Percentiles rank a stretch among this genome's conserved stretches.
These are phyloP conservation scores for Retiboletus flavoniger DNA, from an alignment of 1,284 basidiomycete genomes.

Conservation along the genomic window DNA sequence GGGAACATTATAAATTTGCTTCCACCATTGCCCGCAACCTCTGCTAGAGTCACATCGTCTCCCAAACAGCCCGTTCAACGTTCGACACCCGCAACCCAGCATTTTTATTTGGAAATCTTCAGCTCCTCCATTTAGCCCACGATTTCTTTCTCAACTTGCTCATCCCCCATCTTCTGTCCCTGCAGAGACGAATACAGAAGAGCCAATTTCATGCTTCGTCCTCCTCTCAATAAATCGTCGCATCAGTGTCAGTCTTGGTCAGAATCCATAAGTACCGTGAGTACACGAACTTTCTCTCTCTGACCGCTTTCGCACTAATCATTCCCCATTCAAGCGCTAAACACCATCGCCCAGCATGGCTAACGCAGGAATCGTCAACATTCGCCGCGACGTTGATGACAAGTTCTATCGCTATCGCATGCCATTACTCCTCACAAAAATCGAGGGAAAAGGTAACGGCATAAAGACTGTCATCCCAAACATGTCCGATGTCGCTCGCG, in stretches of 20 bases:
- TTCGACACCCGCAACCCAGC: conserved; percentile 9
- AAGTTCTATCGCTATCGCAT: conserved; percentile 94
- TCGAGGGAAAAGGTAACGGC: conserved; percentile 98
- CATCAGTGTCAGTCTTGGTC: conserved; percentile 60
- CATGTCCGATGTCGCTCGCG: conserved; percentile 97
- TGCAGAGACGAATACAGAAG: conserved; percentile 58
- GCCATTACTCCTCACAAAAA: conserved; percentile 94
- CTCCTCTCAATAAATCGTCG: conserved; percentile 68
- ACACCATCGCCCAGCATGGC: conserved; percentile 74
- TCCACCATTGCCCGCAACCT: conserved; percentile 14
- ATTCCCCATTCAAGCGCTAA: conserved; percentile 51
- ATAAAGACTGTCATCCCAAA: conserved; percentile 99
- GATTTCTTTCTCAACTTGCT: conserved; percentile 59
- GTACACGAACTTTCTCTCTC: conserved; percentile 21
- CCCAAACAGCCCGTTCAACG: not conserved
- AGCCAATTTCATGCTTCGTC: conserved; percentile 78
- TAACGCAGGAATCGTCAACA: conserved; percentile 84
- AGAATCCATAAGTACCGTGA: conserved; percentile 59
- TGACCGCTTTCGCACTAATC: not conserved
- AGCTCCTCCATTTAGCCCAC: conserved; percentile 40
- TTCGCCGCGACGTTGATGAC: conserved; percentile 97
- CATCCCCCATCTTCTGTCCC: conserved; percentile 62
- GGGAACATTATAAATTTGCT: conserved; percentile 29
- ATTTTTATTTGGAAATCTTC: not conserved
- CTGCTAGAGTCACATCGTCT: not conserved